Base-by-base conservation (phyloP, 495 filamentous ascomycete species). In the Aspergillus bertholletiae region DNA sequence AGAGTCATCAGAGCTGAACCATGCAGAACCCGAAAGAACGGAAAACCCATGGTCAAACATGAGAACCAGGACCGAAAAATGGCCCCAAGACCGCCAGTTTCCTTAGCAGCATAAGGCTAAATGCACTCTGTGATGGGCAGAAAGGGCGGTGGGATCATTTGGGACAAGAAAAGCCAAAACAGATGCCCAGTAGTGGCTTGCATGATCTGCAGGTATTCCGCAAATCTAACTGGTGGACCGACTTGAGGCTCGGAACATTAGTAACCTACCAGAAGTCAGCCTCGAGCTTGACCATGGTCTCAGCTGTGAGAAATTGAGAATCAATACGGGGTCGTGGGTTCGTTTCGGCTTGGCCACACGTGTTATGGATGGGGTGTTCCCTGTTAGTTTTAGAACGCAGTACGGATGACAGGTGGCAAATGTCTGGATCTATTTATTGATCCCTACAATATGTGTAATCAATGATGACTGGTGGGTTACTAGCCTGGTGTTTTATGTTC, bases 101-200 rank as follows among this genome's bases (percentile, higher is more conserved):
- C 9, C 15, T 26, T 8, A 26, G 34, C n/a, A 20, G 18, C 32
- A 49, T 49, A 49, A 46, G 46, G 46, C 40, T 43, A 17, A 34
- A 12, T 23, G 45, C 46, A 41, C 45, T 44, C 35, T 40, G 35
- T 41, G 17, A 34, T 46, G 46, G 35, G 37, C 35, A 40, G 26
- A 49, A 55, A 55, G 46, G 53, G 53, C 53, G 53, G 53, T 55
- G 53, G 53, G 24, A 24, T n/a, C 7, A 47, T 35, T 43, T 28
- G 17, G 44, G 13, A 7, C 18, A 21, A 28, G 32, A 9, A 24
- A 28, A 21, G 37, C n/a, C n/a, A 15, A 37, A 2, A n/a, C 8
- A n/a, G 13, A n/a, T 5, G 4, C 34, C 34, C 34, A n/a, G 34
- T 37, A n/a, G 34, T 53, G 51, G 51, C 51, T 22, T 53, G 51